Evolutionary conservation across 768 basidiomycete species (phyloP).

Genomic region (Sutorius australiensis): DNA sequence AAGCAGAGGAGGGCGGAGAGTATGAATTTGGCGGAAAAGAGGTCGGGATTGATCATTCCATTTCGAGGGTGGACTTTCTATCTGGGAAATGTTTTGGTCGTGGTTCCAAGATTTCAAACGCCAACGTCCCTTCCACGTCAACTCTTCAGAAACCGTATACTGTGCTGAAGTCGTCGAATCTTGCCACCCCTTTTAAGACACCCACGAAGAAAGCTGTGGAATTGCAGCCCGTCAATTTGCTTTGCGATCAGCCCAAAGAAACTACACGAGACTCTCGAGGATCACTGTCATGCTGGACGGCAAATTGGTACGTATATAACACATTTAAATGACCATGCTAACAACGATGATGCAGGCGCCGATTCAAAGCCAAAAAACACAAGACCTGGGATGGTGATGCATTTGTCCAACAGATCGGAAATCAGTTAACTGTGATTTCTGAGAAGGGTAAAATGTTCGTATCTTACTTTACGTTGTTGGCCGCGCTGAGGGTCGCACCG

Average conservation of each 20-base stretch:
- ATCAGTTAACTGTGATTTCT: constrained; percentile 57
- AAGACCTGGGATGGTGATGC: constrained; percentile 86
- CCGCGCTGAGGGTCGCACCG: constrained; percentile 3
- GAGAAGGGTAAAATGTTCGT: constrained; percentile 67
- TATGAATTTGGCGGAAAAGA: constrained; percentile 52
- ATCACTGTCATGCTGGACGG: constrained; percentile 53
- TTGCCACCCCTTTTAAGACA: constrained; percentile 19
- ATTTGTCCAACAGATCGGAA: constrained; percentile 49
- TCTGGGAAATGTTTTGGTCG: constrained; percentile 64
- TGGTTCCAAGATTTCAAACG: constrained; percentile 21
- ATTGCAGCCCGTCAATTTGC: constrained; percentile 39
- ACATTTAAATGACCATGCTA: background rate
- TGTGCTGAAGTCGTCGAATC: constrained; percentile 30
- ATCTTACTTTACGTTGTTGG: background rate
- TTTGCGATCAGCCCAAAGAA: constrained; percentile 19
- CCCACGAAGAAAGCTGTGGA: constrained; percentile 33
- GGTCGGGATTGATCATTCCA: constrained; percentile 57
- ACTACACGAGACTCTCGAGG: constrained; percentile 6
- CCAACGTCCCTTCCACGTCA: constrained; percentile 23
- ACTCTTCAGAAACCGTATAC: constrained; percentile 29
- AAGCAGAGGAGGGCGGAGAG: constrained; percentile 35
- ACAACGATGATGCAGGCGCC: constrained; percentile 50
- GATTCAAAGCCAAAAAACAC: constrained; percentile 67
- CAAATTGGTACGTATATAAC: constrained; percentile 52
- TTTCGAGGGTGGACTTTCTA: constrained; percentile 53